A percentile compares a stretch with the other conserved stretches of the same genome.
Evolutionary conservation across 208 protist genomes (phyloP).

Genomic region (Crithidia sp.): DNA sequence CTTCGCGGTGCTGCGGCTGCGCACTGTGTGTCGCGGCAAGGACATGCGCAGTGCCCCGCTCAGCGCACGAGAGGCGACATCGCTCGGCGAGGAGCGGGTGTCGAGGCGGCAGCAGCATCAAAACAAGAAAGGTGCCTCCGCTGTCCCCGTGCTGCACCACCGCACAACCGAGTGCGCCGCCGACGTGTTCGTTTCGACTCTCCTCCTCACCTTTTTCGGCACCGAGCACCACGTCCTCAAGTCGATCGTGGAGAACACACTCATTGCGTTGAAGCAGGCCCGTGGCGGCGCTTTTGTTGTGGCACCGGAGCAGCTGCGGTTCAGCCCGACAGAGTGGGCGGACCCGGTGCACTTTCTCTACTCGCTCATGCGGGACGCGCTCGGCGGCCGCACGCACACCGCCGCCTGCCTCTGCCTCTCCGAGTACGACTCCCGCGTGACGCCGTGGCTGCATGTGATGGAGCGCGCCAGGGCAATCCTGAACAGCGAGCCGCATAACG

Average conservation of each 20-base stretch:
- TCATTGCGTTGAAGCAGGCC: slow-evolving; percentile 3
- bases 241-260: neutral
- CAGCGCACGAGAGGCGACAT: slow-evolving; percentile 13
- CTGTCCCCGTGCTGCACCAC: neutral
- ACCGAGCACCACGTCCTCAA: slow-evolving; percentile 22
- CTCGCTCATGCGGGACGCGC: slow-evolving; percentile 19
- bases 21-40: slow-evolving; percentile 14
- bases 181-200: slow-evolving; percentile 35
- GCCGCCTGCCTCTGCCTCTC: slow-evolving; percentile 35
- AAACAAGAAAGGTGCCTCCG: neutral
- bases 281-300: neutral
- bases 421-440: slow-evolving; percentile 28
- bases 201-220: slow-evolving; percentile 34
- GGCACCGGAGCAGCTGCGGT: neutral
- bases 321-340: slow-evolving; percentile 5
- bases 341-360: slow-evolving; percentile 21
- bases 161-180: neutral
- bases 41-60: slow-evolving; percentile 20
- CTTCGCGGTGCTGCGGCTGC: slow-evolving; percentile 29
- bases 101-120: neutral
- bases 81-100: neutral
- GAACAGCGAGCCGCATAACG: slow-evolving; percentile 22
- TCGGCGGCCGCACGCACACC: slow-evolving; percentile 30
- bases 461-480: slow-evolving; percentile 3
- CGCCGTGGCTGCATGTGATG: slow-evolving; percentile 26